Base-by-base conservation (phyloP, 179 eudicot genomes). In the Silene vulgaris region DNA sequence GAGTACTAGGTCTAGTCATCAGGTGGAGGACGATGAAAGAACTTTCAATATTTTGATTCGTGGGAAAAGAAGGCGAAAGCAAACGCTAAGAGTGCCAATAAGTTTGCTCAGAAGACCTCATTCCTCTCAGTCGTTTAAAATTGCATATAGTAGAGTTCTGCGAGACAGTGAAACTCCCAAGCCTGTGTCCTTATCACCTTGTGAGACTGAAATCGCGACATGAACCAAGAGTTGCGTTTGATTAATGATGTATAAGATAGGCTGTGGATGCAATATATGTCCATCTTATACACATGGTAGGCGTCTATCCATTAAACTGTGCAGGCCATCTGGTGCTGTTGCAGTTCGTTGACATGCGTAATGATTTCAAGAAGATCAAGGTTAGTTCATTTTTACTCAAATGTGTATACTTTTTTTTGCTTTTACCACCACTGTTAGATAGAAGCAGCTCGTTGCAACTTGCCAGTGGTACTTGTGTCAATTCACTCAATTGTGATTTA, bases 101-200 rank as follows among this genome's bases (percentile, higher is more conserved):
- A 96, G 93, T 85, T 78, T 93, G 86, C 93, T 96, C 13, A 90
- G 81, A 76, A 84, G 91, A 74, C 97, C 99, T 5, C 89, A 93
- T 82, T 86, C 86, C 80, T 86, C 99, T 12, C 91, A 90, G 85
- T 81, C 97, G 1, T 95, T 95, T 68, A 95, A 95, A 85, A 86
- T 80, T 69, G 88, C 86, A 71, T 88, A 83, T 79, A 87, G 90
- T 83, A 89, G 99, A 86, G 97, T 95, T 77, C 80, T 95, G 76
- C 86, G 88, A 85, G 97, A 85, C 76, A 86, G 89, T 29, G 94
- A 90, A 86, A 80, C 85, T 81, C 86, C 90, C 56, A 86, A 79
- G 74, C 79, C 85, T 75, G 29, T 83, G 67, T 83, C 83, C 76
- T 82, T 82, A 74, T 71, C 86, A 66, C 65, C 92, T 63, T 84